These are phyloP conservation scores for Crithidia brevicula DNA, from an alignment of 208 protist genomes.

Conservation along the genomic window DNA sequence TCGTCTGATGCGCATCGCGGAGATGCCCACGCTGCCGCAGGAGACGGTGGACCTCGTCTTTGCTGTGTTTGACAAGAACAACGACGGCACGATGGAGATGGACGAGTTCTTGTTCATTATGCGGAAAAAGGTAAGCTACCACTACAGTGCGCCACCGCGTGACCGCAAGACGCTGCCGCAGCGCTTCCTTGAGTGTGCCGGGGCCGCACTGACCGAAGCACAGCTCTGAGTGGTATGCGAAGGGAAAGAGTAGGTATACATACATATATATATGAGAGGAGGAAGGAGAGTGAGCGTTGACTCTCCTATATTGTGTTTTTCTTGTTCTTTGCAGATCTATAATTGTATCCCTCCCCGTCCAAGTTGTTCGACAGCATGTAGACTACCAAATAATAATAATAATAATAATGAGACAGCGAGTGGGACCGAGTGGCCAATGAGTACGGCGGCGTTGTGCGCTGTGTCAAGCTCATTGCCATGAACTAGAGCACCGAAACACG, in stretches of 20 bases:
- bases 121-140: slow-evolving; percentile 75
- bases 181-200: slow-evolving; percentile 65
- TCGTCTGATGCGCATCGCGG: slow-evolving; percentile 59
- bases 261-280: neutral
- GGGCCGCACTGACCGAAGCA: slow-evolving; percentile 18
- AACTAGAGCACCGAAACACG: no score
- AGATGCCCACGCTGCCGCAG: slow-evolving; percentile 40
- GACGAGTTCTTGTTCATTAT: slow-evolving; percentile 88
- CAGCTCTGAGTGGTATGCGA: neutral
- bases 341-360: no score
- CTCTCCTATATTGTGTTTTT: no score
- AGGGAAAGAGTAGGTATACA: neutral
- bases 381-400: no score
- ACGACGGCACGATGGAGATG: slow-evolving; percentile 81
- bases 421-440: no score
- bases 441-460: no score
- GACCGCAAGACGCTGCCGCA: slow-evolving; percentile 52
- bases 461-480: no score
- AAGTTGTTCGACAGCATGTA: no score
- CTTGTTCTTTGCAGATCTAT: no score
- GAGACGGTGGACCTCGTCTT: slow-evolving; percentile 64
- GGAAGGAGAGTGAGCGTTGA: neutral
- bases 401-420: no score
- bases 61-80: slow-evolving; percentile 85
- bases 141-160: slow-evolving; percentile 41